Base-by-base conservation (phyloP, 129 eudicot genomes). In the Dittrichia graveolens region DNA sequence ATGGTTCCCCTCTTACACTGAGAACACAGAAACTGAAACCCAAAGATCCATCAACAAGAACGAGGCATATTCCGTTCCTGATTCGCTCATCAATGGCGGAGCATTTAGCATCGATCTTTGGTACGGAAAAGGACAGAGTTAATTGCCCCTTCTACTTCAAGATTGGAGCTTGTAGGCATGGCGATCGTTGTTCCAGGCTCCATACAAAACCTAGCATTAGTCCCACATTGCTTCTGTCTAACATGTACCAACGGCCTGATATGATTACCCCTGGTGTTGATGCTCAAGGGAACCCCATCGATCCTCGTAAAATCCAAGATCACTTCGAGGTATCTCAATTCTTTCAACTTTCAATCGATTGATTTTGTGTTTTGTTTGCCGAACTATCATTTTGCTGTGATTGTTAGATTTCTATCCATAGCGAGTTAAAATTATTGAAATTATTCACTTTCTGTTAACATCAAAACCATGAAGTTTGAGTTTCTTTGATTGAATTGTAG, bases 181-280 rank as follows among this genome's bases (percentile, higher is more conserved):
- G 96, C 40, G 96, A 89, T 75, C 96, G 96, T 0, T 89, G 96
- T 48, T 89, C 96, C 4, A 75, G 96, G 14, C 86, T 89, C 55
- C 96, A 89, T 75, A 89, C 92, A 10, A 86, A 86, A 50, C 94
- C 94, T 9, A 82, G 83, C 71, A 61, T 88, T 5, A 85, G 90
- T 73, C 95, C 91, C 1, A 89, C 96, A 4, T 49, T 89, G 4
- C 45, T 89, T 46, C 78, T 89, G 6, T 86, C 96, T 12, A 89
- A 89, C 79, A 89, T 89, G 96, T 89, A 89, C 75, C 96, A 86
- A 62, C 82, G 96, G 4, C 96, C 92, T 8, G 96, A 89, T 69
- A 86, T 86, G 92, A 86, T 89, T 41, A 84, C 89, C 16, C 92
- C 96, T 35, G 89, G 92, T 18, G 86, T 89, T 43, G 96, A 89